Evolutionary conservation across 768 basidiomycete species (phyloP), one percentile per base, ranked within the genome.

Genomic region (Russula lepida): DNA sequence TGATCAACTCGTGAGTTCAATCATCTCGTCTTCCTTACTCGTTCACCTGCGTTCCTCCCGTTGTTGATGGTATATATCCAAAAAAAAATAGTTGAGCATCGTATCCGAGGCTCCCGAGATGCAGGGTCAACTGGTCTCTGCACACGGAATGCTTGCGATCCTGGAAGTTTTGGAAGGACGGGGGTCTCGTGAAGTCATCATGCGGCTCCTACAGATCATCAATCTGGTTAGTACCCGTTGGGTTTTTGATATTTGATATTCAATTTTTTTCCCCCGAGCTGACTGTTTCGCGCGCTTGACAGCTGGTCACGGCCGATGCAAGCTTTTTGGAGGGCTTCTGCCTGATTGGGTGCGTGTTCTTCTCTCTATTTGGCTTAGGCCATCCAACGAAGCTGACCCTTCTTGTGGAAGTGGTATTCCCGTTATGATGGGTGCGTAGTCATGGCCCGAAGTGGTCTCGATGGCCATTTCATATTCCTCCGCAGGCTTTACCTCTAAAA

Each of bases 311-410:
- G 0, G 78, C 80, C 6, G 94, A 98, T 68, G 78, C 92, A 27
- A 88, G 86, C 3, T 86, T 91, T 68, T 74, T 98, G 68, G 97
- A 99, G 72, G 92, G 93, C 67, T 92, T 98, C 74, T 98, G 95
- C 73, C 77, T 98, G 56, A 89, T 94, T 68, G 89, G 89, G 84
- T 86, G 67, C 39, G 81, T 70, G 13, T 6, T 28, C 11, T 17
- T 41, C n/a, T 27, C 28, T 41, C 41, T 27, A 35, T 50, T 27
- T 25, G 4, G 23, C n/a, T 32, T 27, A 30, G 52, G 13, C 46
- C 23, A 32, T 52, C 7, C 35, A 32, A 23, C 49, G 15, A 25
- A 57, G n/a, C 43, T 59, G 32, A 57, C 46, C 37, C 2, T 25
- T 51, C 48, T 59, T 8, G 15, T 17, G 37, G 13, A 58, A 88